phyloP scores from a whole-genome alignment of 768 basidiomycete species.

The Rhodotorula kratochvilovae region DNA sequence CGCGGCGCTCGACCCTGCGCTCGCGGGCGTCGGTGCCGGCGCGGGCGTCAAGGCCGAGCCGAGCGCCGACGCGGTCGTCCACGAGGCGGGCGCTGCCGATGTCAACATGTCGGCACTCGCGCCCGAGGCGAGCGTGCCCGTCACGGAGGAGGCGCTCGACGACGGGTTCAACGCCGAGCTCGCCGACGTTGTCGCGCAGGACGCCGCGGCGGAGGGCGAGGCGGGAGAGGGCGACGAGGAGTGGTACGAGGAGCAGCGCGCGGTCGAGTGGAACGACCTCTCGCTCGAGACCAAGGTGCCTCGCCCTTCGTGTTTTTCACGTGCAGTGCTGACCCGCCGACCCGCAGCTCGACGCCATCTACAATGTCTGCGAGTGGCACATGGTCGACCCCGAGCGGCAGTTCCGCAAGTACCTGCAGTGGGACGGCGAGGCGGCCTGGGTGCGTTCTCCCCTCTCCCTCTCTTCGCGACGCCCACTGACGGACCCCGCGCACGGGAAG shows the following conservation, averaged over 20 bases:
- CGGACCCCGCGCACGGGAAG: neutral
- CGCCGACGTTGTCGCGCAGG: slow-evolving; percentile 13
- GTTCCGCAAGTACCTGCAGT: slow-evolving; percentile 34
- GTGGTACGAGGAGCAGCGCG: slow-evolving; percentile 31
- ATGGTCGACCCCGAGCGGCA: slow-evolving; percentile 37
- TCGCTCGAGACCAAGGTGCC: slow-evolving; percentile 33
- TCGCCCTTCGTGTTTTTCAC: too few relatives aligned
- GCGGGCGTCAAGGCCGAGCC: neutral
- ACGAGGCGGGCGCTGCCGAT: slow-evolving; percentile 9
- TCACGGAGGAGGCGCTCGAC: slow-evolving; percentile 18
- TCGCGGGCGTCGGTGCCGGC: neutral
- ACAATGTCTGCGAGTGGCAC: slow-evolving; percentile 41
- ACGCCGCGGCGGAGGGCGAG: slow-evolving; percentile 3
- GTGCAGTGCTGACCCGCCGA: too few relatives aligned
- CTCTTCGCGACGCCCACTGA: neutral
- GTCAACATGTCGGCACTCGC: neutral
- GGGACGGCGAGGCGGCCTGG: slow-evolving; percentile 37
- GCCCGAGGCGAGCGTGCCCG: slow-evolving; percentile 5
- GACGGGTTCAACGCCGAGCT: slow-evolving; percentile 35
- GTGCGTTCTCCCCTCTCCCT: slow-evolving; percentile 1
- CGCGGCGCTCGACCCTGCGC: neutral
- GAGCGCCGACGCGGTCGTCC: too few relatives aligned
- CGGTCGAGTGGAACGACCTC: slow-evolving; percentile 36
- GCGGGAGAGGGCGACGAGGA: slow-evolving; percentile 15
- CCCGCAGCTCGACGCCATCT: slow-evolving; percentile 31